These are phyloP conservation scores for Backusella westeae DNA, from an alignment of 192 early-diverging fungal species.

Conservation along the genomic window DNA sequence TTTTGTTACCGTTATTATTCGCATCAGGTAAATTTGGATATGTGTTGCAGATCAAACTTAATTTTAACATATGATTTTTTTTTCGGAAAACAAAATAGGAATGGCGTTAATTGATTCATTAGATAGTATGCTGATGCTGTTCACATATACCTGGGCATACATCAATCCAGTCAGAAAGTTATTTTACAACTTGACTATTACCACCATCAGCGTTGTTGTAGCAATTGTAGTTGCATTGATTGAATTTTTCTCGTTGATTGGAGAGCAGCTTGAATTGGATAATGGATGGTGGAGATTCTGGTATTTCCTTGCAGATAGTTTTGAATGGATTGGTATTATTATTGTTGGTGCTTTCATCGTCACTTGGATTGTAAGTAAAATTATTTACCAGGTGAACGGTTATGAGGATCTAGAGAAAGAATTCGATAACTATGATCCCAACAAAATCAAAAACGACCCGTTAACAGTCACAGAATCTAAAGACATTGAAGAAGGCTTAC, in stretches of 20 bases:
- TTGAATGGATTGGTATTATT: conserved; percentile 50
- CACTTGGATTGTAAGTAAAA: conserved; percentile 38
- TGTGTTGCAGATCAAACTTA: background rate
- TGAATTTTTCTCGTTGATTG: conserved; percentile 52
- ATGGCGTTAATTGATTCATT: conserved; percentile 69
- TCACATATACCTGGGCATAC: conserved; percentile 62
- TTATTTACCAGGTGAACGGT: conserved; percentile 38
- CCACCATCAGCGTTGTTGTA: conserved; percentile 56
- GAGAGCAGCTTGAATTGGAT: conserved; percentile 36
- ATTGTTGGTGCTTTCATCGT: conserved; percentile 45
- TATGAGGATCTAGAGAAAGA: conserved; percentile 40
- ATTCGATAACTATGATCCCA: conserved; percentile 21
- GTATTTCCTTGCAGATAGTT: conserved; percentile 39
- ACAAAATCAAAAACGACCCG: background rate
- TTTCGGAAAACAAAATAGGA: conserved; percentile 33
- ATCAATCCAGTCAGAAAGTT: conserved; percentile 62
- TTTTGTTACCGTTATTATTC: conserved; percentile 64
- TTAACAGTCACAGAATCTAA: background rate
- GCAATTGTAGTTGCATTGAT: conserved; percentile 57
- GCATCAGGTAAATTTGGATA: conserved; percentile 42
- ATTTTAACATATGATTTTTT: background rate
- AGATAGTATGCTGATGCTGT: conserved; percentile 67
- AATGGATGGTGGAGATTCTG: conserved; percentile 47
- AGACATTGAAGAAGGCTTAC: background rate
- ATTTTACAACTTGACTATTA: conserved; percentile 66